These are phyloP conservation scores for Colletotrichum filicis DNA, from an alignment of 2,329 filamentous ascomycete genomes.

Conservation along the genomic window DNA sequence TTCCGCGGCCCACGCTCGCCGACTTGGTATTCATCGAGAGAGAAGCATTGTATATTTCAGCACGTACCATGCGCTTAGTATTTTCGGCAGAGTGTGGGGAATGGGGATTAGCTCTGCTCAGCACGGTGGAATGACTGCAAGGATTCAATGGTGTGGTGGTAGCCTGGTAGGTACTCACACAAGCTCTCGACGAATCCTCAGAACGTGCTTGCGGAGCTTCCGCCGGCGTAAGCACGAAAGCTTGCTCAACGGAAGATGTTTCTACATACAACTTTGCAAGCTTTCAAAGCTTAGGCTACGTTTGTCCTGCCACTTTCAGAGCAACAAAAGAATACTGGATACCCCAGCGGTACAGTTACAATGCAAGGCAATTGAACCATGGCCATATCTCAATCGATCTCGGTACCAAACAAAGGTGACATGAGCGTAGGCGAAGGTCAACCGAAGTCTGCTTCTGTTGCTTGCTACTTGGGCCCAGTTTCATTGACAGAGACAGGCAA, in stretches of 20 bases:
- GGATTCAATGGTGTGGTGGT: constrained; percentile 9
- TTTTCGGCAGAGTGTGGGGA: constrained; percentile 4
- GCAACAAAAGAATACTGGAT: neutral
- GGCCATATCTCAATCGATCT: neutral
- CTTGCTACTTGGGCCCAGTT: constrained; percentile 1
- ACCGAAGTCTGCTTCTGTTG: neutral
- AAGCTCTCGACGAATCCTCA: constrained; percentile 6
- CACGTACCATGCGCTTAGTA: constrained; percentile 15
- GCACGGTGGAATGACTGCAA: constrained; percentile 23
- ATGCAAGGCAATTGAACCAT: too few species aligned
- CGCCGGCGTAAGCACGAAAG: constrained; percentile 12
- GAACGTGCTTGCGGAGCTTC: constrained; percentile 11
- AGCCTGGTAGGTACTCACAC: neutral
- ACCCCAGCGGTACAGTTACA: neutral
- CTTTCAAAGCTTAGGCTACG: neutral
- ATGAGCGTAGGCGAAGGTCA: too few species aligned
- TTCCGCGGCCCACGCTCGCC: neutral
- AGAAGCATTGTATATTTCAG: constrained; percentile 18
- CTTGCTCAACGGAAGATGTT: neutral
- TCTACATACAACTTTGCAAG: neutral
- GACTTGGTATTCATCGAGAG: constrained; percentile 4
- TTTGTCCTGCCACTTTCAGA: neutral
- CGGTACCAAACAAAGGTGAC: too few species aligned
- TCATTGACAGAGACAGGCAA: constrained; percentile 9
- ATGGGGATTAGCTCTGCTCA: constrained; percentile 4